Percentiles rank a stretch among this genome's conserved stretches.
These are phyloP conservation scores for Alternaria conjuncta DNA, from an alignment of 2,329 filamentous ascomycete genomes.

Conservation along the genomic window DNA sequence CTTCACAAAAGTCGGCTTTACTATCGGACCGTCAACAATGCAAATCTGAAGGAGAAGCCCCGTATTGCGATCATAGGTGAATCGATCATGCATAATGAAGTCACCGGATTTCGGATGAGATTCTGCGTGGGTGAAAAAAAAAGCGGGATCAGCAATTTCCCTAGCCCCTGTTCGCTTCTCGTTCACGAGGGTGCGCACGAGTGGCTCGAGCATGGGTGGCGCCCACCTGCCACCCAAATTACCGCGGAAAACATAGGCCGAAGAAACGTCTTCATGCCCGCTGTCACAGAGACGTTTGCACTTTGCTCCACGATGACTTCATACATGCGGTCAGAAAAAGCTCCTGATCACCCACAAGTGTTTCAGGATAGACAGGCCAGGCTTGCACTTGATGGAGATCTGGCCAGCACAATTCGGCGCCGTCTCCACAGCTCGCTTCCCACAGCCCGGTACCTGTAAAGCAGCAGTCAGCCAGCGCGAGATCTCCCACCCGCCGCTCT, in stretches of 20 bases:
- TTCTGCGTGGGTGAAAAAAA: background rate
- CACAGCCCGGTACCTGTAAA: constrained; percentile 5
- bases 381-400: background rate
- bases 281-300: background rate
- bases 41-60: background rate
- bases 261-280: background rate
- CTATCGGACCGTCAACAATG: background rate
- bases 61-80: background rate
- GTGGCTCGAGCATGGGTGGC: background rate
- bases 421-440: constrained; percentile 5
- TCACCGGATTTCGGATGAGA: background rate
- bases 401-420: constrained; percentile 4
- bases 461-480: background rate
- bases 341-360: constrained; percentile 19
- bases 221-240: background rate
- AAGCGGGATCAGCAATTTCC: constrained; percentile 15
- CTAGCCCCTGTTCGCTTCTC: background rate
- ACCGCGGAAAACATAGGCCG: background rate
- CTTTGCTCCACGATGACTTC: constrained; percentile 12
- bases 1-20: background rate
- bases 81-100: background rate
- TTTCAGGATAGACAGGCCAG: constrained; percentile 13
- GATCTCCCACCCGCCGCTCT: background rate
- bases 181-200: background rate
- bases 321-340: constrained; percentile 14